Evolutionary conservation across 2,329 filamentous ascomycete genomes (phyloP).

Genomic region (Colletotrichum tofieldiae): DNA sequence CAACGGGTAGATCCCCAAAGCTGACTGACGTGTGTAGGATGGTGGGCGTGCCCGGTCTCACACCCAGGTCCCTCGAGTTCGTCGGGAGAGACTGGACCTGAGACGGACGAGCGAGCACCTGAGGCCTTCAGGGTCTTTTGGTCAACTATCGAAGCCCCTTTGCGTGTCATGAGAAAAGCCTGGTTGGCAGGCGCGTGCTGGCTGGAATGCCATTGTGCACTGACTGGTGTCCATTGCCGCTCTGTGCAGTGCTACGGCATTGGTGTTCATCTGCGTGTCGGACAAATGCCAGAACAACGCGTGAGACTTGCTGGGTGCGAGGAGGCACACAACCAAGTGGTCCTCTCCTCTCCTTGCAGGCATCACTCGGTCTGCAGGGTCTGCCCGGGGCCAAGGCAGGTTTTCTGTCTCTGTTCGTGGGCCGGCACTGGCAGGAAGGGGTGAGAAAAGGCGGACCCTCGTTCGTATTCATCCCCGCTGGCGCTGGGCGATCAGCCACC

Average conservation of each 20-base stretch:
- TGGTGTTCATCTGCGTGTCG: not conserved
- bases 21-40: conserved; percentile 23
- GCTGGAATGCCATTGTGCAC: conserved; percentile 17
- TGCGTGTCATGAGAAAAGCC: conserved; percentile 2
- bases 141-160: not conserved
- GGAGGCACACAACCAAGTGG: not conserved
- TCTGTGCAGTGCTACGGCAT: not conserved
- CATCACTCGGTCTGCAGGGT: conserved; percentile 29
- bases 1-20: conserved; percentile 33
- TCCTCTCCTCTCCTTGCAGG: conserved; percentile 12
- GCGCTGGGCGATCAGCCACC: conserved; percentile 36
- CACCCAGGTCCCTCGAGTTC: conserved; percentile 25
- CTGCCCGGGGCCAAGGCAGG: conserved; percentile 34
- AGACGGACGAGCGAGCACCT: not conserved
- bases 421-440: conserved; percentile 35
- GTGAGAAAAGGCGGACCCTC: conserved; percentile 28
- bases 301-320: not conserved
- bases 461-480: conserved; percentile 42
- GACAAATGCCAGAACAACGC: conserved; percentile 1
- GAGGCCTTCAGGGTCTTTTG: conserved; percentile 16
- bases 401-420: conserved; percentile 33
- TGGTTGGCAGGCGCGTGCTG: not conserved
- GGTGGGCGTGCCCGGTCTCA: conserved; percentile 6
- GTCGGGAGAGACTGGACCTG: not conserved
- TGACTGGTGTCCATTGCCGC: not conserved